These are phyloP conservation scores for Paxillus involutus DNA, from an alignment of 768 basidiomycete species.

Conservation along the genomic window DNA sequence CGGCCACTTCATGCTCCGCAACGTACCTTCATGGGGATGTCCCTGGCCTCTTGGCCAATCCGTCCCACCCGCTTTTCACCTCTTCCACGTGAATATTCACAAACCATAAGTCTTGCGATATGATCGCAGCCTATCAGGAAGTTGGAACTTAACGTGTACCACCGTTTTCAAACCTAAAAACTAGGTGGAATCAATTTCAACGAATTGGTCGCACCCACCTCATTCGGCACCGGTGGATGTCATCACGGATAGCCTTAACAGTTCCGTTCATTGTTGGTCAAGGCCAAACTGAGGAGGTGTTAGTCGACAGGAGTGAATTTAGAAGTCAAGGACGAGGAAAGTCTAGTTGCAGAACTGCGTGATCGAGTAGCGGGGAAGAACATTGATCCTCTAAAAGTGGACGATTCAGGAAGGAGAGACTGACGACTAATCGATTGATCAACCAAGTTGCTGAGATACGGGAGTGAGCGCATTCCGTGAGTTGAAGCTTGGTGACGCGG, in stretches of 20 bases:
- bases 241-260: constrained; percentile 19
- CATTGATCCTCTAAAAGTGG: constrained; percentile 20
- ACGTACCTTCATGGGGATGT: constrained; percentile 17
- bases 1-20: constrained; percentile 19
- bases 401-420: constrained; percentile 6
- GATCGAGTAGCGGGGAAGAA: constrained; percentile 9
- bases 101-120: constrained; percentile 2
- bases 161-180: constrained; percentile 8
- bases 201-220: constrained; percentile 31
- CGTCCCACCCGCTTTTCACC: constrained; percentile 13
- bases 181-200: constrained; percentile 22
- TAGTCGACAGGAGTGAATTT: constrained; percentile 33
- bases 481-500: background rate
- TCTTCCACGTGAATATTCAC: constrained; percentile 10
- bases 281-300: constrained; percentile 29
- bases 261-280: constrained; percentile 24
- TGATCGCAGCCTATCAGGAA: too few species aligned
- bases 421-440: constrained; percentile 13
- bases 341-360: constrained; percentile 6
- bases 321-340: constrained; percentile 29
- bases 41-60: constrained; percentile 11
- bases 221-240: constrained; percentile 28
- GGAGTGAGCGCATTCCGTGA: constrained; percentile 1
- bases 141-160: constrained; percentile 1
- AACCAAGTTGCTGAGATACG: constrained; percentile 12